A percentile compares a stretch with the other conserved stretches of the same genome.
These are phyloP conservation scores for Amphicarpaea edgeworthii DNA, from an alignment of 306 rosid genomes.

Conservation along the genomic window DNA sequence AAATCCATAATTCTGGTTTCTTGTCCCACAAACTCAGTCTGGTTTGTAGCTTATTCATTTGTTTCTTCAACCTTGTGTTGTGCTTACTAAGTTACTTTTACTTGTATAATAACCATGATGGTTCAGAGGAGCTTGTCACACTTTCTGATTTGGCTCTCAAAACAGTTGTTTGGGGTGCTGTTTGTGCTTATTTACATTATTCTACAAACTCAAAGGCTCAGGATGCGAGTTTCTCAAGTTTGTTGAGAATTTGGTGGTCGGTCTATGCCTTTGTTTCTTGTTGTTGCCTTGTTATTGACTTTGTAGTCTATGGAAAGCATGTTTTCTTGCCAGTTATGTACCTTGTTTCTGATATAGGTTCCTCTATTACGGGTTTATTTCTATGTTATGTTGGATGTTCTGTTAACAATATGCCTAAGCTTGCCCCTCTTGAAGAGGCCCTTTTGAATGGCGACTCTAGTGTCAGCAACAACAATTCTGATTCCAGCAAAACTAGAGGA, in stretches of 20 bases:
- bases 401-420: slow-evolving; percentile 47
- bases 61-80: slow-evolving; percentile 46
- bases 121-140: slow-evolving; percentile 53
- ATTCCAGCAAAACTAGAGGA: slow-evolving; percentile 48
- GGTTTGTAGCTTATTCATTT: slow-evolving; percentile 45
- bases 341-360: slow-evolving; percentile 57
- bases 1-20: slow-evolving; percentile 31
- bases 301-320: slow-evolving; percentile 47
- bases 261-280: slow-evolving; percentile 55
- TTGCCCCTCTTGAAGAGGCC: slow-evolving; percentile 62
- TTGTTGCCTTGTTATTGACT: slow-evolving; percentile 56
- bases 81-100: slow-evolving; percentile 58
- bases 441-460: slow-evolving; percentile 65
- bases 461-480: slow-evolving; percentile 35
- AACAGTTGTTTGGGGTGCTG: slow-evolving; percentile 57
- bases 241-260: slow-evolving; percentile 66
- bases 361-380: slow-evolving; percentile 55
- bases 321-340: slow-evolving; percentile 48
- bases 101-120: slow-evolving; percentile 51
- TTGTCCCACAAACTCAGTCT: slow-evolving; percentile 42
- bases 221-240: slow-evolving; percentile 40
- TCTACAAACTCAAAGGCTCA: slow-evolving; percentile 33
- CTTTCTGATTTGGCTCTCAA: slow-evolving; percentile 58
- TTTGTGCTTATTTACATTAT: slow-evolving; percentile 53
- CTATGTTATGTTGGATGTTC: slow-evolving; percentile 54